Evolutionary conservation across 164 flowering plant species (phyloP).

Genomic region (Vitis amurensis): DNA sequence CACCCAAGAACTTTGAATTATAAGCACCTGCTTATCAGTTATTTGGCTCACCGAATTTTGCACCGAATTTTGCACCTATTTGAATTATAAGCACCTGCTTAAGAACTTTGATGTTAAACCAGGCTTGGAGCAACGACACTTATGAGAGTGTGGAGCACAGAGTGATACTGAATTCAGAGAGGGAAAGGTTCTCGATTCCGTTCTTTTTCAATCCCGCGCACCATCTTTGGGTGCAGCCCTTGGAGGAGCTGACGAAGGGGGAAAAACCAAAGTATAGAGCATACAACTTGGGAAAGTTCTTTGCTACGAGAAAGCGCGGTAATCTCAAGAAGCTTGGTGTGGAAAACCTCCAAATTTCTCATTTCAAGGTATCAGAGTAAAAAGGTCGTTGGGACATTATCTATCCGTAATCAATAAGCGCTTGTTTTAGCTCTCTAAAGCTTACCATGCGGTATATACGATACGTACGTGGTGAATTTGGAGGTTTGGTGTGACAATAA

Average conservation of each 20-base stretch:
- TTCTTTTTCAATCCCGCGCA: conserved; percentile 20
- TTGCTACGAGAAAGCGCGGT: conserved; percentile 6
- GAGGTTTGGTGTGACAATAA: too few species aligned
- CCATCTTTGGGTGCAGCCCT: conserved; percentile 10
- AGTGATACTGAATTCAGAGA: conserved; percentile 19
- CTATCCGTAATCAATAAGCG: too few species aligned
- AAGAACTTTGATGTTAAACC: too few species aligned
- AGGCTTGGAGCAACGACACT: conserved; percentile 24
- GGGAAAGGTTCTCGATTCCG: conserved; percentile 16
- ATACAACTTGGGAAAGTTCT: conserved; percentile 22
- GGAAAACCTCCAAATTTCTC: conserved; percentile 19
- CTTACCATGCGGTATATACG: too few species aligned
- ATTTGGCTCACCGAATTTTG: too few species aligned
- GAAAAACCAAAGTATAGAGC: conserved; percentile 9
- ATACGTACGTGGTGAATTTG: too few species aligned
- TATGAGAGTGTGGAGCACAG: conserved; percentile 25
- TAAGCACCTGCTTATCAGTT: not conserved
- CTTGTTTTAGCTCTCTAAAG: too few species aligned
- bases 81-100: too few species aligned
- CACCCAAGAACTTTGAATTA: not conserved
- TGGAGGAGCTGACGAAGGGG: conserved; percentile 5
- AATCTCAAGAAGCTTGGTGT: conserved; percentile 22
- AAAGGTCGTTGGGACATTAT: not conserved
- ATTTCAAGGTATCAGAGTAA: conserved; percentile 8
- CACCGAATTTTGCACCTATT: too few species aligned